Percentiles rank a stretch among this genome's conserved stretches.
These are phyloP conservation scores for Coemansia sp. DNA, from an alignment of 192 early-diverging fungal genomes.

Conservation along the genomic window DNA sequence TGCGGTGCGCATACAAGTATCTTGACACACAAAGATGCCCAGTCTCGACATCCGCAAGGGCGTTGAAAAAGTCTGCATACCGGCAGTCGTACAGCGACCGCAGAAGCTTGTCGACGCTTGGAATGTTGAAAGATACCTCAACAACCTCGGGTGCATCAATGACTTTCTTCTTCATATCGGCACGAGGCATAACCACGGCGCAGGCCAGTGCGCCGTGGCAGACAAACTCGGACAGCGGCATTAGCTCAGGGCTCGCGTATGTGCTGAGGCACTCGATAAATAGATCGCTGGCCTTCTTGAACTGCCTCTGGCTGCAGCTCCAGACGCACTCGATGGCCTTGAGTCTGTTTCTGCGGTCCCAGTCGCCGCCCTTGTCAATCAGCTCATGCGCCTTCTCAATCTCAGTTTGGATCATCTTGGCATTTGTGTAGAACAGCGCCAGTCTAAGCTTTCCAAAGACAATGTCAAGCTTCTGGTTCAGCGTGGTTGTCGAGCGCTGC, in stretches of 20 bases:
- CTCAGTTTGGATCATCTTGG: slow-evolving; percentile 58
- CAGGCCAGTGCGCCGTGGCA: slow-evolving; percentile 90
- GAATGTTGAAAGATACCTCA: slow-evolving; percentile 90
- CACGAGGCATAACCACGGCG: slow-evolving; percentile 80
- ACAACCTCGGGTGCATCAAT: slow-evolving; percentile 95
- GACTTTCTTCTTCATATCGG: slow-evolving; percentile 95
- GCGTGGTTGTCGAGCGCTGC: slow-evolving; percentile 81
- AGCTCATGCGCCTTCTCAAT: slow-evolving; percentile 62
- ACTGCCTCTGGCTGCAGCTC: slow-evolving; percentile 91
- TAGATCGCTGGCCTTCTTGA: slow-evolving; percentile 85
- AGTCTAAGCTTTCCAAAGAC: slow-evolving; percentile 90
- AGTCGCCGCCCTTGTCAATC: slow-evolving; percentile 98
- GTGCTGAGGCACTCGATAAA: slow-evolving; percentile 96
- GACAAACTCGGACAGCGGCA: slow-evolving; percentile 97
- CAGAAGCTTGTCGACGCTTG: slow-evolving; percentile 79
- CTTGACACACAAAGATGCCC: slow-evolving; percentile 70
- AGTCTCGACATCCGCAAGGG: slow-evolving; percentile 83
- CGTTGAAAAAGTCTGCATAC: slow-evolving; percentile 90
- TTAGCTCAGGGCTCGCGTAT: slow-evolving; percentile 94
- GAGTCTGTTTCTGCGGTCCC: slow-evolving; percentile 97
- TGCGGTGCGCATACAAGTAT: slow-evolving; percentile 83
- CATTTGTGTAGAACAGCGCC: slow-evolving; percentile 90
- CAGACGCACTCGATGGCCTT: slow-evolving; percentile 96
- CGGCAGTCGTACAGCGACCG: slow-evolving; percentile 88
- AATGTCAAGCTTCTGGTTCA: slow-evolving; percentile 93